Evolutionary conservation across 768 basidiomycete species (phyloP).

Genomic region (Gymnopilus dilepis): DNA sequence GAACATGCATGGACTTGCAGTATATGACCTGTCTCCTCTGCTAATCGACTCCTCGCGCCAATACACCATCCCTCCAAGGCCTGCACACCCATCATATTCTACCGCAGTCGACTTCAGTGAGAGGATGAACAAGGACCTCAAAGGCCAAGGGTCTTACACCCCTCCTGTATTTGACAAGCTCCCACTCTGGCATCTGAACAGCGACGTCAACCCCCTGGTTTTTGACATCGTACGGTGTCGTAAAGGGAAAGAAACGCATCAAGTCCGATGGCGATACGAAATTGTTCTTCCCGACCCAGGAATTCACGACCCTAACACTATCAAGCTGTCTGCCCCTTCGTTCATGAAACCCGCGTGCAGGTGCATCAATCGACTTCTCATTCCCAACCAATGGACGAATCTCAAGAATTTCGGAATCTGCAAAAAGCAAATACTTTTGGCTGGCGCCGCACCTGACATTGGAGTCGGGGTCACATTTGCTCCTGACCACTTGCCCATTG

Average conservation of each 20-base stretch:
- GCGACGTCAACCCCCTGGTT: background rate
- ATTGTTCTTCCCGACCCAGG: background rate
- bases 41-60: background rate
- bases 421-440: constrained; percentile 3
- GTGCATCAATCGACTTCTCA: background rate
- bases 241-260: background rate
- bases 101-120: background rate
- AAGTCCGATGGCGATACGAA: constrained; percentile 4
- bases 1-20: background rate
- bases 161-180: background rate
- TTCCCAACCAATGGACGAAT: background rate
- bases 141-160: background rate
- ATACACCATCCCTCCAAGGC: background rate
- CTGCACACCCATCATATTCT: background rate
- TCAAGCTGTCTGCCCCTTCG: background rate
- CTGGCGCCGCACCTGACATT: background rate
- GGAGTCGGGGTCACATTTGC: background rate
- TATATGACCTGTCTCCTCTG: background rate
- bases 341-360: background rate
- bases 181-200: constrained; percentile 1
- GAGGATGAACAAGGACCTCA: background rate
- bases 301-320: background rate
- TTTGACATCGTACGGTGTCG: background rate
- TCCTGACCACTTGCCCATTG: background rate
- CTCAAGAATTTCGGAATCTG: background rate